These are phyloP conservation scores for Gamsiella multidivaricata DNA, from an alignment of 192 early-diverging fungal genomes.

Conservation along the genomic window DNA sequence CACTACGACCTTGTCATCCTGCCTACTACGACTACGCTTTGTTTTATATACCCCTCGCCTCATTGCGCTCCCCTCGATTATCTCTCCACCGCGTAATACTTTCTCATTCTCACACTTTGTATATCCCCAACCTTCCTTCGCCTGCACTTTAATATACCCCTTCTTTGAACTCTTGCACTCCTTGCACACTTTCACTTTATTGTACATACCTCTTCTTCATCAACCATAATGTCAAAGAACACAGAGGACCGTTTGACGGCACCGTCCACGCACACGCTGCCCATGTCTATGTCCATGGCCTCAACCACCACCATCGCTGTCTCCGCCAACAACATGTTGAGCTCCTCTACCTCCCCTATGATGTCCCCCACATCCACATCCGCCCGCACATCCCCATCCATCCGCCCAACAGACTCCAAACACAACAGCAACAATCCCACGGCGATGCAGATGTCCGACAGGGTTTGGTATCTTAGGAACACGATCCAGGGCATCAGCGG, in stretches of 20 bases:
- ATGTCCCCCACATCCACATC: neutral
- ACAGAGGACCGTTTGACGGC: neutral
- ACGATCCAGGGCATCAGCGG: slow-evolving; percentile 10
- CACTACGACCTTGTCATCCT: slow-evolving; percentile 4
- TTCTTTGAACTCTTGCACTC: neutral
- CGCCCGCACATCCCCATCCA: neutral
- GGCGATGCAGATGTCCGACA: slow-evolving; percentile 1
- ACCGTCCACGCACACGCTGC: neutral
- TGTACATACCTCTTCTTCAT: neutral
- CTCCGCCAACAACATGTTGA: neutral
- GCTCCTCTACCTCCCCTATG: no score
- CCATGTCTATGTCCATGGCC: neutral
- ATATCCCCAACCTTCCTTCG: no score
- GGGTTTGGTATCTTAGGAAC: slow-evolving; percentile 18
- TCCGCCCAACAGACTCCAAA: neutral
- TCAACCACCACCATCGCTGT: neutral
- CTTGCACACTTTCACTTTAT: neutral
- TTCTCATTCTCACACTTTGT: neutral
- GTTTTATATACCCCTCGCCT: neutral
- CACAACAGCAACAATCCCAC: neutral
- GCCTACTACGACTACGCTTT: no score
- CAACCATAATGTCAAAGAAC: neutral
- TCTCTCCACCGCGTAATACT: no score
- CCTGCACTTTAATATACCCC: no score
- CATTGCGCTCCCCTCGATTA: no score